A percentile compares a stretch with the other conserved stretches of the same genome.
Conservation (phyloP, 2,329 filamentous ascomycete genomes). For the Fusarium musae region DNA sequence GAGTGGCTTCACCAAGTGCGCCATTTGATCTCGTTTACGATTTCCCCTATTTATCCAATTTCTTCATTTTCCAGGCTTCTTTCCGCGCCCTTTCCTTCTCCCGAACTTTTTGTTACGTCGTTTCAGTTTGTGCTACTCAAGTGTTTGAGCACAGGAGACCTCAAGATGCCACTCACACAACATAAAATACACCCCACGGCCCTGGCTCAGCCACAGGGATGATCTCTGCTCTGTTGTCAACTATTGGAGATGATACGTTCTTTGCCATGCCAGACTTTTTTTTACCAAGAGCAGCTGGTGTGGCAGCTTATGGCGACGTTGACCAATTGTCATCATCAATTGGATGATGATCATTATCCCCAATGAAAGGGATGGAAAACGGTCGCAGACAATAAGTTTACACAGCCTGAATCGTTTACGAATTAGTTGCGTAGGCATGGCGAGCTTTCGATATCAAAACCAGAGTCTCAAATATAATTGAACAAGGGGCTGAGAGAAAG, state of each 20-base stretch:
- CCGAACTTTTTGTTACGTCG: neutral
- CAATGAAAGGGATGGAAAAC: neutral
- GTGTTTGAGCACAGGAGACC: neutral
- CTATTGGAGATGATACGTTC: neutral
- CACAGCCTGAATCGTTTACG: constrained; percentile 7
- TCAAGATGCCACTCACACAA: constrained; percentile 1
- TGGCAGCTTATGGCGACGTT: neutral
- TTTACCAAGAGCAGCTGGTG: neutral
- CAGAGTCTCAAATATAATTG: neutral
- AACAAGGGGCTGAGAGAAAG: neutral
- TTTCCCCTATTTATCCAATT: neutral
- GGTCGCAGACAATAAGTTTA: neutral
- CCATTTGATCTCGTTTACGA: neutral
- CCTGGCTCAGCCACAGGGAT: constrained; percentile 1
- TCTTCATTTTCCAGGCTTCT: neutral
- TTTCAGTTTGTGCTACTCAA: neutral
- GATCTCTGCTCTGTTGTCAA: neutral
- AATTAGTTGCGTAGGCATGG: neutral
- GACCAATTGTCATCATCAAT: neutral
- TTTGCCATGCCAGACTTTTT: neutral
- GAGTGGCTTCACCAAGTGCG: constrained; percentile 4
- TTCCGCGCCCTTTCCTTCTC: neutral
- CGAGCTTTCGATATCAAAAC: neutral
- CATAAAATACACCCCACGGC: neutral
- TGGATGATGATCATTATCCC: neutral